Evolutionary conservation across 257 asterid species (phyloP), one percentile per base, ranked within the genome.

Genomic region (Petunia secreta): DNA sequence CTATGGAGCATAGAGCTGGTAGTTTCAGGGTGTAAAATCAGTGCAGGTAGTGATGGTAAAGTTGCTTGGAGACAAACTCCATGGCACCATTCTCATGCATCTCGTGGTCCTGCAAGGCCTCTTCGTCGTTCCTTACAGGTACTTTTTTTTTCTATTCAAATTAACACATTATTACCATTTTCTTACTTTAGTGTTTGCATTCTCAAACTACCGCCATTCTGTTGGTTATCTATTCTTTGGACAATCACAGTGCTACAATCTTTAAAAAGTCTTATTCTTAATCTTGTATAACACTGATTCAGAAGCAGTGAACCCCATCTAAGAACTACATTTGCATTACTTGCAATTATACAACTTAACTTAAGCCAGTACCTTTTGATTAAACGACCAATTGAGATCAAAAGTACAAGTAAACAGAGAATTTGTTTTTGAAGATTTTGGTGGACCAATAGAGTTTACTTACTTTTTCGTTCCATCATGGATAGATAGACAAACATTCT

Each of bases 41-140:
- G 91, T 60, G 92, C 95, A 36, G 95, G 95, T 4, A 88, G 95
- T 79, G 91, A 91, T 69, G 95, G 93, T 6, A 89, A 87, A 81
- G 90, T 88, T 59, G 96, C 91, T 1, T 91, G 96, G 96, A 80
- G 93, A 75, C 91, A 91, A 63, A 91, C 93, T 14, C 93, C 96
- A 5, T 91, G 96, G 93, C 96, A 89, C 74, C 82, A 86, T 43
- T 86, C 96, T 2, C 91, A 88, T 44, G 93, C 96, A 1, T 90
- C 93, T 4, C 92, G 93, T 1, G 93, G 95, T 15, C 95, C 93
- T 0, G 91, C 92, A 0, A 82, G 96, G 63, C 93, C 96, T 4
- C 88, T 89, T 69, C 93, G 93, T 1, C 88, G 93, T 79, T 88
- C 89, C 52, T 77, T 91, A 55, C 96, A 91, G 96, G 96, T 91